These are phyloP conservation scores for Amanita subjunquillea DNA, from an alignment of 768 basidiomycete genomes.

Conservation along the genomic window DNA sequence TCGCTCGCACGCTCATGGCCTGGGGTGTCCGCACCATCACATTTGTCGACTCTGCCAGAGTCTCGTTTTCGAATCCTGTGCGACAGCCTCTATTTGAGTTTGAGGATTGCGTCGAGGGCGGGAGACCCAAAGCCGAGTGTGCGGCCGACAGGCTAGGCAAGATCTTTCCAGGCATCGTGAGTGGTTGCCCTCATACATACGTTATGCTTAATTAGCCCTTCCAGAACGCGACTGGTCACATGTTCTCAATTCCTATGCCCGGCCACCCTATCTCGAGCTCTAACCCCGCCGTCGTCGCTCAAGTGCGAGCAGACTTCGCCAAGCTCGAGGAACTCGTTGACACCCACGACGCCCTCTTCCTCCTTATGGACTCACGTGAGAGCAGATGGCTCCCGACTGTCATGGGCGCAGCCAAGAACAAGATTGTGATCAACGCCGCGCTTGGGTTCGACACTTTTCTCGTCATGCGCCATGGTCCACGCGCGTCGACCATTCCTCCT, in stretches of 20 bases:
- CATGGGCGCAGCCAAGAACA: constrained; percentile 72
- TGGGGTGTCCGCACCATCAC: constrained; percentile 96
- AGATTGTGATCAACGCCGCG: constrained; percentile 92
- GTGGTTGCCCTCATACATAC: constrained; percentile 17
- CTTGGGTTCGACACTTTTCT: constrained; percentile 94
- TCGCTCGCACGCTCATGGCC: constrained; percentile 86
- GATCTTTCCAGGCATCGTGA: constrained; percentile 88
- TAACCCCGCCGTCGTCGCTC: constrained; percentile 34
- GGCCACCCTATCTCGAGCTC: constrained; percentile 76
- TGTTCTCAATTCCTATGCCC: constrained; percentile 90
- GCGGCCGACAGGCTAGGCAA: constrained; percentile 79
- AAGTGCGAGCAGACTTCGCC: constrained; percentile 57
- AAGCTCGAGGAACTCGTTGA: constrained; percentile 72
- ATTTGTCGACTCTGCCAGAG: constrained; percentile 81
- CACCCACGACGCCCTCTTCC: constrained; percentile 81
- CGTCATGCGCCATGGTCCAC: constrained; percentile 91
- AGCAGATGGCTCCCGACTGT: constrained; percentile 95
- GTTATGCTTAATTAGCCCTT: not conserved
- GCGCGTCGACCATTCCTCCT: constrained; percentile 24
- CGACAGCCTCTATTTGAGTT: constrained; percentile 96
- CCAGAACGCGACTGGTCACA: constrained; percentile 74
- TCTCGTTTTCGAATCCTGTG: constrained; percentile 97
- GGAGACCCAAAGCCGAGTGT: constrained; percentile 87
- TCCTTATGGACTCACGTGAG: constrained; percentile 98
- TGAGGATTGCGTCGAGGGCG: constrained; percentile 85